Percentiles rank a stretch among this genome's conserved stretches.
phyloP scores from a whole-genome alignment of 148 eudicot species.

The Polygonum aviculare region DNA sequence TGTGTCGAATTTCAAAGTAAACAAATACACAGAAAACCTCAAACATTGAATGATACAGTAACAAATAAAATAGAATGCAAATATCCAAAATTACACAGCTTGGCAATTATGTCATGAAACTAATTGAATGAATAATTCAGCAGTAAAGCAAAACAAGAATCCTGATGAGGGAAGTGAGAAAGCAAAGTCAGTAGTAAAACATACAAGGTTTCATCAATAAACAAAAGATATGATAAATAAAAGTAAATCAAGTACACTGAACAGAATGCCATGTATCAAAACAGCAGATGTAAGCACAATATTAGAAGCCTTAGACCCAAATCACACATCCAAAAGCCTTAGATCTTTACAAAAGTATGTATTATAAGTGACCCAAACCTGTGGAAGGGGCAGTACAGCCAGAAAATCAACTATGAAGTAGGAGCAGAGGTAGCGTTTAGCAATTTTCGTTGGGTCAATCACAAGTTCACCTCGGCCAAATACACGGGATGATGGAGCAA shows the following conservation, averaged over 20 bases:
- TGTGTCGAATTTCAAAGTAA: background rate
- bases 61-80: background rate
- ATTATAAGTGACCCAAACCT: conserved; percentile 21
- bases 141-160: background rate
- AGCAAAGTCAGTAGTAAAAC: background rate
- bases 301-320: background rate
- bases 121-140: background rate
- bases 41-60: background rate
- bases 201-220: background rate
- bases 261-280: background rate
- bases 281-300: background rate
- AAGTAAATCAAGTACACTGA: conserved; percentile 3
- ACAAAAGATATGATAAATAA: background rate
- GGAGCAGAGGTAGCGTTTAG: conserved; percentile 11
- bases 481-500: conserved; percentile 16
- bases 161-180: background rate
- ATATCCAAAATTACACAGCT: background rate
- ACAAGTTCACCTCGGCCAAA: conserved; percentile 19
- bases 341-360: background rate
- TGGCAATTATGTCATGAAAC: background rate
- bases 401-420: conserved; percentile 13
- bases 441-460: conserved; percentile 11
- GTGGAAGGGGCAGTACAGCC: conserved; percentile 24
- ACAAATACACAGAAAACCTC: background rate
- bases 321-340: background rate